These are phyloP conservation scores for Colletotrichum zoysiae DNA, from an alignment of 2,329 filamentous ascomycete species.

Conservation along the genomic window DNA sequence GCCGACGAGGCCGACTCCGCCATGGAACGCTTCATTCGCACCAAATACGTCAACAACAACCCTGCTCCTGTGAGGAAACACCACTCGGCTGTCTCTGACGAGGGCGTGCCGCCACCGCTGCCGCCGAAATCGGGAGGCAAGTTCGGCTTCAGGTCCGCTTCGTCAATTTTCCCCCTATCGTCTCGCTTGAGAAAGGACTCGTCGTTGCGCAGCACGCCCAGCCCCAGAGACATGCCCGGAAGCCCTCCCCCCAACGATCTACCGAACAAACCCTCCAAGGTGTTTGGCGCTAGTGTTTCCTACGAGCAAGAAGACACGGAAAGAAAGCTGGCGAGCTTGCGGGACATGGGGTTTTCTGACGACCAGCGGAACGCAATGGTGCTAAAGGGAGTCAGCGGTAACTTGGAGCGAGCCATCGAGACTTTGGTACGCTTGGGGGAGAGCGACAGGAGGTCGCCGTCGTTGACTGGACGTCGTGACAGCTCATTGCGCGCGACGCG, in stretches of 20 bases:
- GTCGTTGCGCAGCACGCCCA: conserved; percentile 45
- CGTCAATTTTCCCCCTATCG: conserved; percentile 76
- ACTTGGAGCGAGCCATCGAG: conserved; percentile 88
- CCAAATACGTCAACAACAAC: conserved; percentile 84
- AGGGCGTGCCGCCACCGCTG: conserved; percentile 70
- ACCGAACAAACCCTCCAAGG: conserved; percentile 74
- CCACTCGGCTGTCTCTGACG: conserved; percentile 66
- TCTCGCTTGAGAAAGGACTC: conserved; percentile 71
- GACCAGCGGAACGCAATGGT: conserved; percentile 84
- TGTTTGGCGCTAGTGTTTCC: conserved; percentile 78
- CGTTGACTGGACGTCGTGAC: conserved; percentile 61
- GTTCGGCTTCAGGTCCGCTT: conserved; percentile 69
- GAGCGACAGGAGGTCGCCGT: conserved; percentile 61
- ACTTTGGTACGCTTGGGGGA: conserved; percentile 86
- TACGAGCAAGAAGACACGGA: conserved; percentile 73
- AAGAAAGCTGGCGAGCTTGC: conserved; percentile 79
- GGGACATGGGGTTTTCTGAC: conserved; percentile 93
- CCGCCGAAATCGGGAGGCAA: conserved; percentile 75
- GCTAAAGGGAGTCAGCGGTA: conserved; percentile 85
- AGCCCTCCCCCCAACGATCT: conserved; percentile 54
- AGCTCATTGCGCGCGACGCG: conserved; percentile 62
- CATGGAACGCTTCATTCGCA: conserved; percentile 94
- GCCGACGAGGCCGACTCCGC: conserved; percentile 92
- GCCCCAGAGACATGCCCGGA: conserved; percentile 46
- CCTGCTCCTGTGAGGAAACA: conserved; percentile 51